These are phyloP conservation scores for Pichia rugopelliculosa DNA, from an alignment of 805 yeast species.

Conservation along the genomic window DNA sequence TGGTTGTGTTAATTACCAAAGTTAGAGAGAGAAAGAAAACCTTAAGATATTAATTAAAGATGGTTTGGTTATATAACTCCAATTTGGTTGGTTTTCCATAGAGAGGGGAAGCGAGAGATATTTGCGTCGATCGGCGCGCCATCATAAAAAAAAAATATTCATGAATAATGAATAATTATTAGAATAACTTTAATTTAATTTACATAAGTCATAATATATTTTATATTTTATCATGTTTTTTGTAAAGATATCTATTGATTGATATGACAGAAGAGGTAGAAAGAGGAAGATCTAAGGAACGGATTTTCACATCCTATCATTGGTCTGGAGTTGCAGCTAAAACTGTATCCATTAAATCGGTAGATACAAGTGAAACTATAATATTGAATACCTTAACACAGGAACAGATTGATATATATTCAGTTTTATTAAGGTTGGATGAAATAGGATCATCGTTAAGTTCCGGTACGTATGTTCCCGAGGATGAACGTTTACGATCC, in stretches of 20 bases:
- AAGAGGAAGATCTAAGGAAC: background rate
- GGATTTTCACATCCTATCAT: conserved; percentile 1
- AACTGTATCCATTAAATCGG: conserved; percentile 10
- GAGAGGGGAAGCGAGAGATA: background rate
- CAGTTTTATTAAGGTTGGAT: conserved; percentile 31
- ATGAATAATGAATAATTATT: no score
- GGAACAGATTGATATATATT: conserved; percentile 77
- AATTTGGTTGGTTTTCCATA: no score
- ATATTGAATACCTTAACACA: conserved; percentile 38
- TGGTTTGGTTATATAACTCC: no score
- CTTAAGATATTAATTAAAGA: no score
- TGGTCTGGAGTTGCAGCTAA: conserved; percentile 15
- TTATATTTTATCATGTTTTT: no score
- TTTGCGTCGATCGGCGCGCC: background rate
- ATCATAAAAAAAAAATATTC: no score
- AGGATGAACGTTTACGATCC: conserved; percentile 41
- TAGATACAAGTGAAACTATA: conserved; percentile 12
- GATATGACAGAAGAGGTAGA: background rate
- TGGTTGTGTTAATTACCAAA: conserved; percentile 1
- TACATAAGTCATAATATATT: no score
- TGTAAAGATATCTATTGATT: no score
- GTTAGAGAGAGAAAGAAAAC: no score
- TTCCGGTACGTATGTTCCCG: conserved; percentile 33
- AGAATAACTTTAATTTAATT: no score
- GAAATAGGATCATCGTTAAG: background rate